A percentile compares a stretch with the other conserved stretches of the same genome.
These are phyloP conservation scores for Aspergillus sergii DNA, from an alignment of 2,329 filamentous ascomycete species.

Conservation along the genomic window DNA sequence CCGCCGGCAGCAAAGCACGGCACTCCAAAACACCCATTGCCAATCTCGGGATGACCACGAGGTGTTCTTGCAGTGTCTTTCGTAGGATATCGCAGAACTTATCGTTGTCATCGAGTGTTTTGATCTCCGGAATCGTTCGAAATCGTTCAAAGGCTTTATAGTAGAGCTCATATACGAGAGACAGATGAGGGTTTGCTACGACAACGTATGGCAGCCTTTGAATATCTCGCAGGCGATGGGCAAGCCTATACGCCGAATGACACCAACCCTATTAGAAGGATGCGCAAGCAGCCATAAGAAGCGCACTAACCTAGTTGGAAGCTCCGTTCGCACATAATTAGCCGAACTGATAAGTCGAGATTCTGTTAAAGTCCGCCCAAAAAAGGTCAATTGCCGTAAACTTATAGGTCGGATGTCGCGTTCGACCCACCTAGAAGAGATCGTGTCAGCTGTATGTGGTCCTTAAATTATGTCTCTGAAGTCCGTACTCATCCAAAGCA, in stretches of 20 bases:
- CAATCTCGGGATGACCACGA: conserved; percentile 90
- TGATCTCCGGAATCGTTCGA: conserved; percentile 80
- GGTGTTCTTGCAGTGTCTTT: conserved; percentile 79
- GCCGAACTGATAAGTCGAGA: conserved; percentile 86
- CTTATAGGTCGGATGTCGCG: conserved; percentile 94
- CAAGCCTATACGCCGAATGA: conserved; percentile 60
- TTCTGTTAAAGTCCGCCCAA: conserved; percentile 90
- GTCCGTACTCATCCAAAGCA: conserved; percentile 60
- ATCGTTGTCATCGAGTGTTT: conserved; percentile 87
- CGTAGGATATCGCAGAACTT: conserved; percentile 78
- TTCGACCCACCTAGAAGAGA: conserved; percentile 76
- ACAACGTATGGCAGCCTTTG: conserved; percentile 95
- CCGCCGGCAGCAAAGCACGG: conserved; percentile 75
- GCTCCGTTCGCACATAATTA: conserved; percentile 94
- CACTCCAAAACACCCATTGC: conserved; percentile 94
- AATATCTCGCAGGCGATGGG: conserved; percentile 95
- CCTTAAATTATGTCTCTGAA: background rate
- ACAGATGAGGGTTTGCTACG: conserved; percentile 91
- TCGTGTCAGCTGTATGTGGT: conserved; percentile 16
- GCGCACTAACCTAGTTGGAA: conserved; percentile 71
- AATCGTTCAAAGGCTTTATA: conserved; percentile 94
- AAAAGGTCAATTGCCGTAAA: conserved; percentile 93
- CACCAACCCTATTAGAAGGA: conserved; percentile 8
- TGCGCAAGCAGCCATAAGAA: background rate
- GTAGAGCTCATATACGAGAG: conserved; percentile 94